Evolutionary conservation across 1,284 basidiomycete genomes (phyloP).

Genomic region (Irpex lacteus): DNA sequence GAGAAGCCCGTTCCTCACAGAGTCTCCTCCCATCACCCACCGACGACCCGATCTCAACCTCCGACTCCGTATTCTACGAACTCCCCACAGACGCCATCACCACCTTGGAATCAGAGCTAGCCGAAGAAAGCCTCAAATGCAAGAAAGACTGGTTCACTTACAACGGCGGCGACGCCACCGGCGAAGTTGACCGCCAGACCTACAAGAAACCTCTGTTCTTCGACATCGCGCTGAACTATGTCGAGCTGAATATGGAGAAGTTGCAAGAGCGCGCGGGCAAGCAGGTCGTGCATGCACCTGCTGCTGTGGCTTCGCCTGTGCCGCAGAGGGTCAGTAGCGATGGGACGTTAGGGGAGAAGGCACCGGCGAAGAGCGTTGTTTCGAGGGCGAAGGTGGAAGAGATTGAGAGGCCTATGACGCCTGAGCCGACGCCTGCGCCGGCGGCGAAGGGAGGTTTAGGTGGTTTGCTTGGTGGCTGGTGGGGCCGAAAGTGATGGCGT

Average conservation of each 20-base stretch:
- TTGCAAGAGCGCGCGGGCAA: constrained; percentile 72
- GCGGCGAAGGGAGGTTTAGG: constrained; percentile 37
- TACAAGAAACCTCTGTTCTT: constrained; percentile 87
- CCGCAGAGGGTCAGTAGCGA: constrained; percentile 7
- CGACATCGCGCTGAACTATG: constrained; percentile 92
- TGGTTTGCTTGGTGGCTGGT: constrained; percentile 52
- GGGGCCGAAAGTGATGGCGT: constrained; percentile 37
- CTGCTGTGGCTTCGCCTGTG: constrained; percentile 15
- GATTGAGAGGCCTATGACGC: constrained; percentile 36
- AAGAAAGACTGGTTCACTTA: constrained; percentile 81
- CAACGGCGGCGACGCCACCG: constrained; percentile 55
- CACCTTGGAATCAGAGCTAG: constrained; percentile 48
- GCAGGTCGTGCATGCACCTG: constrained; percentile 21
- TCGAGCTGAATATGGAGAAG: constrained; percentile 79
- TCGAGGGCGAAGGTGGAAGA: constrained; percentile 36
- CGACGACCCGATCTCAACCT: constrained; percentile 42
- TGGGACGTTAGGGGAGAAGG: constrained; percentile 13
- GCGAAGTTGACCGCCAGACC: constrained; percentile 40
- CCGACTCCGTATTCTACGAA: constrained; percentile 51
- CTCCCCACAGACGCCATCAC: constrained; percentile 45
- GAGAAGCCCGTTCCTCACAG: constrained; percentile 59
- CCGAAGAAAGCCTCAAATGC: constrained; percentile 48
- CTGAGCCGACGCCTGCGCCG: constrained; percentile 31
- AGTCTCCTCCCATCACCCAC: constrained; percentile 34
- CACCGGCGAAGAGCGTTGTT: constrained; percentile 21